These are phyloP conservation scores for Hypholoma fasciculare DNA, from an alignment of 768 basidiomycete species.

Conservation along the genomic window DNA sequence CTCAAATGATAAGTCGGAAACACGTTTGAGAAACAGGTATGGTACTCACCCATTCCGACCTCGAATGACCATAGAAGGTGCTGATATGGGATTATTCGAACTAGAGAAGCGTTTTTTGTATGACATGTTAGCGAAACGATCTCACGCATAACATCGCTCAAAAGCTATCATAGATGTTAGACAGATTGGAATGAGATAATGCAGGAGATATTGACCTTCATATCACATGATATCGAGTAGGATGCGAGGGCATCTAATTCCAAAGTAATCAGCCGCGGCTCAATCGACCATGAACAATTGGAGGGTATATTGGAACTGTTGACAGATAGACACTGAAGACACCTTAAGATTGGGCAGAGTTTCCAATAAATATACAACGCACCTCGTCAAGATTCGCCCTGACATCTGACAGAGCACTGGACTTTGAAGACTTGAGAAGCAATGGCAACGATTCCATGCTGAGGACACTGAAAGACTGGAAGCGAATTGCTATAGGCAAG, in stretches of 20 bases:
- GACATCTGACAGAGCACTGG: slow-evolving; percentile 11
- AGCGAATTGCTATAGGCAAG: slow-evolving; percentile 33
- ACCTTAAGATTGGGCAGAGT: background rate
- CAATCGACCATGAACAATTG: slow-evolving; percentile 5
- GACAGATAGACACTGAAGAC: slow-evolving; percentile 12
- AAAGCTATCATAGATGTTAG: background rate
- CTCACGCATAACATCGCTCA: slow-evolving; percentile 20
- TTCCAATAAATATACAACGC: background rate
- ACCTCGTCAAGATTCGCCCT: slow-evolving; percentile 18
- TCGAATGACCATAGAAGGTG: slow-evolving; percentile 56
- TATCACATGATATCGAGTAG: background rate
- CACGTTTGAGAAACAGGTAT: background rate
- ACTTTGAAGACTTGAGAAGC: slow-evolving; percentile 15
- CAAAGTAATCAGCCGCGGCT: slow-evolving; percentile 27
- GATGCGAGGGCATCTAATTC: slow-evolving; percentile 35
- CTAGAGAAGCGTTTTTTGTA: slow-evolving; percentile 32
- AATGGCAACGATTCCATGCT: slow-evolving; percentile 33
- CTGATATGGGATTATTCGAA: slow-evolving; percentile 51
- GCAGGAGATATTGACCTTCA: slow-evolving; percentile 1
- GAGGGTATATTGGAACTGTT: background rate
- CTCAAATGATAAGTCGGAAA: slow-evolving; percentile 15
- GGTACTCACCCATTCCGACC: slow-evolving; percentile 37
- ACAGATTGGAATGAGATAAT: too few relatives aligned
- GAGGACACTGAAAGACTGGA: slow-evolving; percentile 41
- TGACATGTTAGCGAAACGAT: slow-evolving; percentile 41